Evolutionary conservation across 805 yeast species (phyloP).

Genomic region (Candida andamanensis): DNA sequence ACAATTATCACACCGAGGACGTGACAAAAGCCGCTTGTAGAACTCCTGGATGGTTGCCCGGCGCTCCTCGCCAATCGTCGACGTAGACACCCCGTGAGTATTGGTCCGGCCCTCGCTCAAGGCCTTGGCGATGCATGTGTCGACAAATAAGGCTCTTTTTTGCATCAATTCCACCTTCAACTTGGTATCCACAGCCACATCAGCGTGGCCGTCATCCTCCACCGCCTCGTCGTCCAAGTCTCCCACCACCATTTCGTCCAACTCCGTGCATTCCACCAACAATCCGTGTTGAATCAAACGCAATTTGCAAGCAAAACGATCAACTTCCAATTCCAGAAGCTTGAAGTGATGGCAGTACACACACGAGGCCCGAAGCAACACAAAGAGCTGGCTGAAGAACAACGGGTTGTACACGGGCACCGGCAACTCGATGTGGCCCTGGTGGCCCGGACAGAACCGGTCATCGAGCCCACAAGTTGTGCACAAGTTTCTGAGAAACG

Average conservation of each 20-base stretch:
- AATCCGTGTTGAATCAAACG: conserved; percentile 84
- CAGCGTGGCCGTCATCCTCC: conserved; percentile 29
- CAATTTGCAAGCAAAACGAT: conserved; percentile 72
- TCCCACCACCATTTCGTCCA: conserved; percentile 58
- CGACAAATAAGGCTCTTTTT: conserved; percentile 67
- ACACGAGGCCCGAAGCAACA: conserved; percentile 79
- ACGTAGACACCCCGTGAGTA: conserved; percentile 67
- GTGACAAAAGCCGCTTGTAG: conserved; percentile 63
- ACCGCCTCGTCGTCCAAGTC: conserved; percentile 42
- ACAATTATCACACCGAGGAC: conserved; percentile 94
- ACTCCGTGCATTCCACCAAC: conserved; percentile 65
- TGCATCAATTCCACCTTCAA: conserved; percentile 45
- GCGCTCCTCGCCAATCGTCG: conserved; percentile 84
- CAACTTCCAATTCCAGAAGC: conserved; percentile 63
- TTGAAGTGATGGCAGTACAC: conserved; percentile 86
- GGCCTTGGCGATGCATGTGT: conserved; percentile 65
- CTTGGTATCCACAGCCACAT: conserved; percentile 32
- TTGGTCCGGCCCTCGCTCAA: conserved; percentile 70
- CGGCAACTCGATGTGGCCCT: conserved; percentile 96
- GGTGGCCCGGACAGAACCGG: conserved; percentile 94
- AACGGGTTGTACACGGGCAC: conserved; percentile 93
- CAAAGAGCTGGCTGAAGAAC: conserved; percentile 87
- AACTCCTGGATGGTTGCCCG: conserved; percentile 68
- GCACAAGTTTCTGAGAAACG: conserved; percentile 83
- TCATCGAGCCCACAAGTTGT: conserved; percentile 95